These are phyloP conservation scores for Eutypa lata DNA, from an alignment of 2,329 filamentous ascomycete species.

Conservation along the genomic window DNA sequence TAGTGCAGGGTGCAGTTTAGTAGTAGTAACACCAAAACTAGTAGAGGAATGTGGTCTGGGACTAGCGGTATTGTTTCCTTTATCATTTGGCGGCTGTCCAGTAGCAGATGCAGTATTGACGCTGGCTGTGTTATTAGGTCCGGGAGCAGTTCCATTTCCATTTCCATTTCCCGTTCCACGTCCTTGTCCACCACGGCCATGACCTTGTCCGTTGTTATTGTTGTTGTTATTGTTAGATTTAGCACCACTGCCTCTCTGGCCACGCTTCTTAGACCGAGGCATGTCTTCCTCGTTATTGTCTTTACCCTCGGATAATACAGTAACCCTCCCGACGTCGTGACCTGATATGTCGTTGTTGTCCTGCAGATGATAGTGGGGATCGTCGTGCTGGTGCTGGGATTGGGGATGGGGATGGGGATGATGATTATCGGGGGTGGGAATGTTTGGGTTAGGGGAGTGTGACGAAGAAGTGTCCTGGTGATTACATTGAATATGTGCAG, in stretches of 20 bases:
- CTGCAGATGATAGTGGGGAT: not conserved
- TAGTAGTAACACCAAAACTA: not conserved
- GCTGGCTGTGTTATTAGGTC: constrained; percentile 4
- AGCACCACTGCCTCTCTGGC: constrained; percentile 23
- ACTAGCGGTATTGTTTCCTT: constrained; percentile 5
- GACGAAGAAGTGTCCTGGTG: not conserved
- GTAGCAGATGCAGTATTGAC: constrained; percentile 3
- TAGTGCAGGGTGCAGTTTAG: not conserved
- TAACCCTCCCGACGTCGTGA: not conserved
- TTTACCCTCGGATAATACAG: not conserved
- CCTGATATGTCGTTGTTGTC: constrained; percentile 1
- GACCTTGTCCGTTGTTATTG: constrained; percentile 7
- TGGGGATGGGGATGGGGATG: not conserved
- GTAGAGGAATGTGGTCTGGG: constrained; percentile 3
- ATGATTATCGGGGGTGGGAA: not conserved
- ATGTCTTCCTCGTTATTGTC: constrained; percentile 13
- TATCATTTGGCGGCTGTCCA: constrained; percentile 16
- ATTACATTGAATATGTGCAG: not conserved
- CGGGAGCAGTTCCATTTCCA: constrained; percentile 5
- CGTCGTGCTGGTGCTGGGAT: constrained; percentile 2
- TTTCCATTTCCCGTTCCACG: not conserved
- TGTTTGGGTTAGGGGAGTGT: not conserved
- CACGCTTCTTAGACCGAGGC: constrained; percentile 26
- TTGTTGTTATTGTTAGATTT: no score
- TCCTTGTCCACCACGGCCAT: no score